Evolutionary conservation across 768 basidiomycete species (phyloP), one percentile per base, ranked within the genome.

Genomic region (Russula virescens): DNA sequence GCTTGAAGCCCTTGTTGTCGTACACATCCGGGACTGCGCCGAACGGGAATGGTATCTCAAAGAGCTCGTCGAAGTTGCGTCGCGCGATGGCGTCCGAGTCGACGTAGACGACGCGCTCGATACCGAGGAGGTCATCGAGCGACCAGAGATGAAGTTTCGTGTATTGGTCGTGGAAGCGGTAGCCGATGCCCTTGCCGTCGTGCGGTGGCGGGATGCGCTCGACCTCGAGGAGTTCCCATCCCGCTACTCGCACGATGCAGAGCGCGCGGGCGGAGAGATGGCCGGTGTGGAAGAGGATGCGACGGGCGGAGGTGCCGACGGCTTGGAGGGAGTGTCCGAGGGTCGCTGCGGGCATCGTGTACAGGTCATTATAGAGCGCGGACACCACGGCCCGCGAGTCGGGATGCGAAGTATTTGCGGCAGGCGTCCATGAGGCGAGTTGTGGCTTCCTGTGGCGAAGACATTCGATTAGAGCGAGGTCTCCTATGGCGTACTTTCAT

Each of bases 1-100:
- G 52, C 13, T 69, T 69, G 69, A 77, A 79, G 2, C 74, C 76
- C 43, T 71, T 68, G 16, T 63, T 40, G 43, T 62, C 69, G 58
- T 71, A 76, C 11, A 79, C 72, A 59, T 79, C 78, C 1, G 77
- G 76, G 5, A 74, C 78, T 3, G 79, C 79, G 23, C 70, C 78
- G 62, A 80, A 75, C 21, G 66, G 65, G 72, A 73, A 78, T 14
- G 78, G 78, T 5, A 76, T 63, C 14, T 73, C 62, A 68, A 78
- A 79, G n/a, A 79, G 73, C 66, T 79, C 79, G 67, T 78, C 76
- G 63, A 80, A 75, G 62, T 78, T 77, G 43, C 69, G 70, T 9
- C 70, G 73, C 21, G 76, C 78, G 64, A 79, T 74, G 13, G 76
- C 78, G 70, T 80, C 78, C n/a, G 75, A 73, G 65, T 77, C 75